A percentile compares a stretch with the other conserved stretches of the same genome.
These are phyloP conservation scores for Quercus gilva DNA, from an alignment of 306 rosid species.

Conservation along the genomic window DNA sequence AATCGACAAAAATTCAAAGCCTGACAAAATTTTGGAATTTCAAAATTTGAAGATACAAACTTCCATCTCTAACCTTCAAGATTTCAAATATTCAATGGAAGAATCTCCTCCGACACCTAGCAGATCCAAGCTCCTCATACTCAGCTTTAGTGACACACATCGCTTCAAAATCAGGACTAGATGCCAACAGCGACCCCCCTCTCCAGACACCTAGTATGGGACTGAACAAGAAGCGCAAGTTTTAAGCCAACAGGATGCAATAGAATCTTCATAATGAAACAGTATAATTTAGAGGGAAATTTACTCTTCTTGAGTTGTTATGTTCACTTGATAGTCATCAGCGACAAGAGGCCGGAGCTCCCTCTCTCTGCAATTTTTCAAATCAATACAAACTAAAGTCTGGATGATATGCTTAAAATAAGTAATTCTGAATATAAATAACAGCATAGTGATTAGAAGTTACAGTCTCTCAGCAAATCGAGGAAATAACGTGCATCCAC, in stretches of 20 bases:
- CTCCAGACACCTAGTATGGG: constrained; percentile 89
- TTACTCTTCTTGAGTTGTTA: constrained; percentile 86
- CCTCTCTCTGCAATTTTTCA: constrained; percentile 51
- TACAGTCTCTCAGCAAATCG: constrained; percentile 84
- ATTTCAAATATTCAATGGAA: constrained; percentile 39
- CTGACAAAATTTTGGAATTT: neutral
- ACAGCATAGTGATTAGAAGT: constrained; percentile 26
- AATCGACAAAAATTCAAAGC: neutral
- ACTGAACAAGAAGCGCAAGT: constrained; percentile 41
- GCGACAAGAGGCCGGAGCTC: constrained; percentile 97
- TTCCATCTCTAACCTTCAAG: constrained; percentile 9
- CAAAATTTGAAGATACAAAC: neutral
- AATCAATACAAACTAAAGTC: constrained; percentile 17
- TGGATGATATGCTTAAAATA: neutral
- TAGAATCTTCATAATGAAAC: constrained; percentile 9
- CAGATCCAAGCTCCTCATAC: constrained; percentile 97
- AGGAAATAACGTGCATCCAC: constrained; percentile 88
- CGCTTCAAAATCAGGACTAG: constrained; percentile 87
- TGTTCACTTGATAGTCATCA: constrained; percentile 79
- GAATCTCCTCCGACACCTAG: constrained; percentile 88
- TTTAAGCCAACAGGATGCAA: neutral
- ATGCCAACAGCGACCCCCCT: constrained; percentile 87
- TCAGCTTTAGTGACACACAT: constrained; percentile 96
- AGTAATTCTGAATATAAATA: neutral
- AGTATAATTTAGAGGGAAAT: neutral